Base-by-base conservation (phyloP, 169 alveolate genomes). In the Cryptosporidium xiaoi region DNA sequence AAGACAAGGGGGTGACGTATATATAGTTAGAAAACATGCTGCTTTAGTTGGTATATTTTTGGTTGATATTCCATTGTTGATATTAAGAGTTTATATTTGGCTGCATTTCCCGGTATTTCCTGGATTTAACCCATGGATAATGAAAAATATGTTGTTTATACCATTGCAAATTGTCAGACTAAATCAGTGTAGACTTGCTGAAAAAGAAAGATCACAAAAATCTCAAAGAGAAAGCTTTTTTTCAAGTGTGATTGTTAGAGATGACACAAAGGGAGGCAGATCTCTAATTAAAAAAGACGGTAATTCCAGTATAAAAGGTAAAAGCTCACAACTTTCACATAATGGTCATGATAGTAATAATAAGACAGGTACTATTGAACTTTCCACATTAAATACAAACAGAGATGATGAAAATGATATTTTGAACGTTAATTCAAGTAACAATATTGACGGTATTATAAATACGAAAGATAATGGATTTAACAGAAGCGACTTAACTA, bases 141-240 rank as follows among this genome's bases (percentile, higher is more conserved):
- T 89, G 69, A 91, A 91, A 65, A 91, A 91, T 33, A 53, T 91
- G 29, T 58, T 62, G 29, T 85, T 66, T 60, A 83, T 91, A 13
- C 85, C 83, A 31, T 44, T 83, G 33, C 90, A 91, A 51, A 91
- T 91, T n/a, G 91, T 91, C 4, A 83, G 91, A 51, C 40, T 91
- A 51, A 82, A 84, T 67, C 93, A 91, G 82, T 91, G 93, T 48
- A 83, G 91, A 44, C 64, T 91, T 15, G 93, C 93, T 8, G 92
- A 91, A 48, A 71, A 82, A 44, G 93, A 91, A 31, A 90, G 90
- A 18, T 90, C 85, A 46, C 82, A 90, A 55, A 91, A 85, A 20
- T 83, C 91, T 3, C 91, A 90, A 65, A 84, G 82, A 44, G 64
- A 65, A 51, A 53, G 29, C 64, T 77, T 77, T 46, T 77, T 77